Percentiles rank a stretch among this genome's conserved stretches.
These are phyloP conservation scores for Corrigiola litoralis DNA, from an alignment of 179 eudicot genomes.

Conservation along the genomic window DNA sequence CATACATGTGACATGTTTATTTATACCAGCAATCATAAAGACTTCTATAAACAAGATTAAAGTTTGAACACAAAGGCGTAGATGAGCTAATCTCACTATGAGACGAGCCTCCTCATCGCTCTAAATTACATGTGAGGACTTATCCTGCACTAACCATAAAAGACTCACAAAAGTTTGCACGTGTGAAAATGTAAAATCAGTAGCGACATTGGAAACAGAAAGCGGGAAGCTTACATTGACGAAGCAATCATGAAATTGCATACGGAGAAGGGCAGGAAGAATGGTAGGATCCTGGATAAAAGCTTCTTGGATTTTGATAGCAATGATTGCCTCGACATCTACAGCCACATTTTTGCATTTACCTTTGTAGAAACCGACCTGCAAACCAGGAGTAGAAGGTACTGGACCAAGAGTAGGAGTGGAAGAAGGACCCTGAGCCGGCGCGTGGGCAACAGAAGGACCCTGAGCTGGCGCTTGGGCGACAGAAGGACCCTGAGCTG, in stretches of 20 bases:
- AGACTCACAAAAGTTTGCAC: not conserved
- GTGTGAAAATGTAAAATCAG: not conserved
- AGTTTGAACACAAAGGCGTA: too few relatives aligned
- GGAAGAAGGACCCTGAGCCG: not conserved
- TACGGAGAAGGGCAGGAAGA: slow-evolving; percentile 43
- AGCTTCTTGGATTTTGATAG: not conserved
- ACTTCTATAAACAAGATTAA: too few relatives aligned
- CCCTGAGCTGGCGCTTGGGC: not conserved
- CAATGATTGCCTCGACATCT: slow-evolving; percentile 34
- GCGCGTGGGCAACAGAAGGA: not conserved
- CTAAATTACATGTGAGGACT: too few relatives aligned
- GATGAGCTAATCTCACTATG: too few relatives aligned
- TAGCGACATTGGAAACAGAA: not conserved
- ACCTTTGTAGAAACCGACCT: slow-evolving; percentile 32
- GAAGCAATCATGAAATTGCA: slow-evolving; percentile 56
- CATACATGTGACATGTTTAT: too few relatives aligned
- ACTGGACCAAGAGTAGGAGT: not conserved
- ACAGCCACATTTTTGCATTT: slow-evolving; percentile 19
- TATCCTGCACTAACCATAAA: too few relatives aligned
- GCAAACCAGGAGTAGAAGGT: not conserved
- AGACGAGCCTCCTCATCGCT: too few relatives aligned
- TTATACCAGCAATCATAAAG: too few relatives aligned
- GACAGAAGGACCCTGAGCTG: slow-evolving; percentile 9
- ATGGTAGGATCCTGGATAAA: slow-evolving; percentile 24
- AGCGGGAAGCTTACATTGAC: slow-evolving; percentile 21